Conservation (phyloP, 179 eudicot genomes). For the Pouteria campechiana region DNA sequence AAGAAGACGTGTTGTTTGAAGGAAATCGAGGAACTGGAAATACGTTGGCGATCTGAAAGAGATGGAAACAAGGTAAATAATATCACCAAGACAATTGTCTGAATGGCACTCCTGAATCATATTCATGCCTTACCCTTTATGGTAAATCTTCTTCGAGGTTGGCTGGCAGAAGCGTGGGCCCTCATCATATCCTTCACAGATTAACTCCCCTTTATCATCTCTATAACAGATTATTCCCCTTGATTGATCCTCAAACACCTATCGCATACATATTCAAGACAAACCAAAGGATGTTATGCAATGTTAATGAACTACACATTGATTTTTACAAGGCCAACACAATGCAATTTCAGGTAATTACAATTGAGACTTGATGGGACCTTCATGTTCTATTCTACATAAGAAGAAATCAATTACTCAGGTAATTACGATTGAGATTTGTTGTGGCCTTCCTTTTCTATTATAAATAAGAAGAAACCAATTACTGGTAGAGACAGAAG, state of each 20-base stretch:
- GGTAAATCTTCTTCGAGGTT: no score
- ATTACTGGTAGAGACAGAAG: no score
- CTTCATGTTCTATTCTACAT: neutral
- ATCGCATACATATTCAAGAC: neutral
- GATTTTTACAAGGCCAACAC: neutral
- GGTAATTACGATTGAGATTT: no score
- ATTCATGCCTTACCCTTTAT: no score
- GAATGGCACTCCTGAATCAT: no score
- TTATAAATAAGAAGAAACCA: no score
- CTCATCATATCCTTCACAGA: conserved; percentile 88
- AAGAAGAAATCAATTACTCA: neutral
- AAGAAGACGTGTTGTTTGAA: no score
- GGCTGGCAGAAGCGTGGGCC: conserved; percentile 67
- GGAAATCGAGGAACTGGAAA: no score
- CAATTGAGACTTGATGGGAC: neutral
- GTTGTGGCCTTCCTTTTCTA: no score
- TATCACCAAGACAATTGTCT: no score
- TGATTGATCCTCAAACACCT: conserved; percentile 78
- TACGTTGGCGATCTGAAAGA: no score
- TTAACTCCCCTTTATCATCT: conserved; percentile 71
- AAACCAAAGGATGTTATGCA: neutral
- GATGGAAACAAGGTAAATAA: no score
- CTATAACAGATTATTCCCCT: conserved; percentile 64
- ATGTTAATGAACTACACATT: neutral
- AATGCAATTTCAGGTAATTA: neutral